Conservation (phyloP, 441 rosid species). For the Melastoma candidum region DNA sequence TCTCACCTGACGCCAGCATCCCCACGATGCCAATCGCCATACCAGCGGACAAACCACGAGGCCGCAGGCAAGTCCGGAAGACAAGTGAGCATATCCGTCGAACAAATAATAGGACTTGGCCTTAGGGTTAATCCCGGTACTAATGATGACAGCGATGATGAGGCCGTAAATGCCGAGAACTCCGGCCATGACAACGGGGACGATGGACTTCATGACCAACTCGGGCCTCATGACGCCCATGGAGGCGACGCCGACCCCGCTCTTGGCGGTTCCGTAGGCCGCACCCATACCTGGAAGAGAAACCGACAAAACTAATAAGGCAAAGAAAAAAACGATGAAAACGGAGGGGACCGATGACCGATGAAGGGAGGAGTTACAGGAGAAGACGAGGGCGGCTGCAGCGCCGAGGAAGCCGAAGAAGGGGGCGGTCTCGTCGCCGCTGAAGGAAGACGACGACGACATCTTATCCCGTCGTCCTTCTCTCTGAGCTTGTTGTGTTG, state of each 20-base stretch:
- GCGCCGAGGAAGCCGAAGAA: slow-evolving; percentile 57
- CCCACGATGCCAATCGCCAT: slow-evolving; percentile 63
- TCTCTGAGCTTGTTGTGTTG: slow-evolving; percentile 1
- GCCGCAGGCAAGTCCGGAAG: slow-evolving; percentile 62
- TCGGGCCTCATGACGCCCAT: slow-evolving; percentile 69
- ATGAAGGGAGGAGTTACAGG: slow-evolving; percentile 29
- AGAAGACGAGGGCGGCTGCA: slow-evolving; percentile 77
- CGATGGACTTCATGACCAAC: slow-evolving; percentile 61
- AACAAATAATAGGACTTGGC: slow-evolving; percentile 48
- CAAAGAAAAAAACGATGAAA: not conserved
- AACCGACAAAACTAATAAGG: not conserved
- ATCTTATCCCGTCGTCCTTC: slow-evolving; percentile 7
- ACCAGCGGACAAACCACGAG: slow-evolving; percentile 58
- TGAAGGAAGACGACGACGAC: slow-evolving; percentile 25
- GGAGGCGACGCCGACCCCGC: slow-evolving; percentile 59
- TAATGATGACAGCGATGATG: slow-evolving; percentile 58
- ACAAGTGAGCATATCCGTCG: slow-evolving; percentile 63
- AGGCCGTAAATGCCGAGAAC: slow-evolving; percentile 59
- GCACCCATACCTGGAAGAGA: slow-evolving; percentile 51
- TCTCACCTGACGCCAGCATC: slow-evolving; percentile 48
- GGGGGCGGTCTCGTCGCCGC: slow-evolving; percentile 87
- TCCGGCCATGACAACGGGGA: slow-evolving; percentile 68
- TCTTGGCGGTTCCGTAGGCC: slow-evolving; percentile 46
- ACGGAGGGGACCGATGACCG: not conserved
- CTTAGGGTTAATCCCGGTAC: slow-evolving; percentile 63